A percentile compares a stretch with the other conserved stretches of the same genome.
These are phyloP conservation scores for Botrytis fragariae DNA, from an alignment of 2,329 filamentous ascomycete species.

Conservation along the genomic window DNA sequence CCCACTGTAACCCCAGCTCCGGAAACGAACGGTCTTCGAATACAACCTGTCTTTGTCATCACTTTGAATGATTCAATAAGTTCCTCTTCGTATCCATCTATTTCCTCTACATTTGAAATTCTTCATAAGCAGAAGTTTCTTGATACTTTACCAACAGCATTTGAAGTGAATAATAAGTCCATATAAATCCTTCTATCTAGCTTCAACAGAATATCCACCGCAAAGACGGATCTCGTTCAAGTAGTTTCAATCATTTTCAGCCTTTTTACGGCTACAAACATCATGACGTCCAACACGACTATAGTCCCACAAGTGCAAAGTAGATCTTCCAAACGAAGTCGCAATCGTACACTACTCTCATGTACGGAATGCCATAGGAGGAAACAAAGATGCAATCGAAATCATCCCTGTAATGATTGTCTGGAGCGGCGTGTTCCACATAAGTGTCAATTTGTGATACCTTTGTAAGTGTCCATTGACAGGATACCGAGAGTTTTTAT, in stretches of 20 bases:
- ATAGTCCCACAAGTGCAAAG: background rate
- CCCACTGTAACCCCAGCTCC: background rate
- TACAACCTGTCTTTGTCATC: background rate
- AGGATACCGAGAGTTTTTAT: background rate
- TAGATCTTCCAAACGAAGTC: slow-evolving; percentile 18
- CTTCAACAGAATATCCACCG: background rate
- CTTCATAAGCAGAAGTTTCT: background rate
- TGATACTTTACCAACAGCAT: background rate
- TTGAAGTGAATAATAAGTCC: no score
- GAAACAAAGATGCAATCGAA: slow-evolving; percentile 32
- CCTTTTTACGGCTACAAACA: background rate
- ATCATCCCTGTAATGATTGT: slow-evolving; percentile 29
- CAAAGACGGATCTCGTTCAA: background rate
- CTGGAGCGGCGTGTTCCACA: slow-evolving; percentile 23
- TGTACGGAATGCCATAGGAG: slow-evolving; percentile 31
- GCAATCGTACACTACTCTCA: slow-evolving; percentile 25
- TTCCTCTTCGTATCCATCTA: background rate
- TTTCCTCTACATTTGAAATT: no score
- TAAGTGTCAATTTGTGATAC: slow-evolving; percentile 26
- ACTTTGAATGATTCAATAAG: background rate
- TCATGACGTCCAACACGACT: slow-evolving; percentile 1
- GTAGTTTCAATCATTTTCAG: background rate
- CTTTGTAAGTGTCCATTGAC: slow-evolving; percentile 21
- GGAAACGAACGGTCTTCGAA: background rate
- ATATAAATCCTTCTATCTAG: background rate